phyloP scores from a whole-genome alignment of 2,329 filamentous ascomycete genomes.

The Aschersonia sp. region DNA sequence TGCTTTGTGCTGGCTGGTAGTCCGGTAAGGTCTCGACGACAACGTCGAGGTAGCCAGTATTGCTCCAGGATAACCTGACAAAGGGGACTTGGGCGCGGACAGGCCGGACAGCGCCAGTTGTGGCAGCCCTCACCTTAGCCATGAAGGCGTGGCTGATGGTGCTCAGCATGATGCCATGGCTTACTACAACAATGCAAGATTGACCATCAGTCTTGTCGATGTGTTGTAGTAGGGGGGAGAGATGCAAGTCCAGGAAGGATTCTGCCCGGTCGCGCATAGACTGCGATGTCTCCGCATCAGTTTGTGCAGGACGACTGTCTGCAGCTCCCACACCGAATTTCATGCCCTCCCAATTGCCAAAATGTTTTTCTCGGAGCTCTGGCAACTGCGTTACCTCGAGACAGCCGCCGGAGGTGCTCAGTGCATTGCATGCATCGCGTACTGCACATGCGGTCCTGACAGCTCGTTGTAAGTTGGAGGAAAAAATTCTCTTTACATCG shows the following conservation, averaged over 20 bases:
- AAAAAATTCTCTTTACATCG: conserved; percentile 50
- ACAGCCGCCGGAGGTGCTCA: neutral
- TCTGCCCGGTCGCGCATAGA: conserved; percentile 51
- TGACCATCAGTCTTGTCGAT: conserved; percentile 2
- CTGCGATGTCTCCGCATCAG: conserved; percentile 46
- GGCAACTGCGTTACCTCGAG: conserved; percentile 10
- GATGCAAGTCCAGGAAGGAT: conserved; percentile 48
- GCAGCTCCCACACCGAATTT: conserved; percentile 27
- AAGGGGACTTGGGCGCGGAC: neutral
- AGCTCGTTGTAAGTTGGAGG: conserved; percentile 66
- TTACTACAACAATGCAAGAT: conserved; percentile 51
- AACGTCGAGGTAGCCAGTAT: conserved; percentile 33
- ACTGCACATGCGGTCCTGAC: conserved; percentile 56
- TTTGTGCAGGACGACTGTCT: conserved; percentile 23
- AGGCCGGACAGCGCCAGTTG: neutral
- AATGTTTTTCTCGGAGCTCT: conserved; percentile 58
- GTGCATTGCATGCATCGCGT: conserved; percentile 33
- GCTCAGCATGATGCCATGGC: conserved; percentile 66
- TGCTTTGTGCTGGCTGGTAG: conserved; percentile 5
- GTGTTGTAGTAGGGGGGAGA: conserved; percentile 35
- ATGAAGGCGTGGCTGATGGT: conserved; percentile 52
- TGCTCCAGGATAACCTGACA: conserved; percentile 27
- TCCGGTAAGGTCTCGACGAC: conserved; percentile 6
- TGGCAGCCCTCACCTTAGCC: conserved; percentile 26
- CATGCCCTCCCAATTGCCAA: conserved; percentile 56